phyloP scores from a whole-genome alignment of 257 asterid species.

The Forsythia suspensa region DNA sequence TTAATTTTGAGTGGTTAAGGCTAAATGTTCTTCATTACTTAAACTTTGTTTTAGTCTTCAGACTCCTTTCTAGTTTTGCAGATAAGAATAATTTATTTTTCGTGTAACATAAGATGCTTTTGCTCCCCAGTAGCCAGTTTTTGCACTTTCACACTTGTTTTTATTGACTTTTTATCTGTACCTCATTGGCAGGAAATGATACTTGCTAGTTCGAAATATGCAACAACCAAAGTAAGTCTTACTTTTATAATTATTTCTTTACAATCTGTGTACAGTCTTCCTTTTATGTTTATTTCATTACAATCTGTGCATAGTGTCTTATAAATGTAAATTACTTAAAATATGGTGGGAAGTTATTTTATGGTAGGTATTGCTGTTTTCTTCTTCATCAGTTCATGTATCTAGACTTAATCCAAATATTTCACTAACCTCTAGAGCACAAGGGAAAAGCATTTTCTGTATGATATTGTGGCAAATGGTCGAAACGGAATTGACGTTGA shows the following conservation, averaged over 20 bases:
- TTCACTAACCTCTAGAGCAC: constrained; percentile 54
- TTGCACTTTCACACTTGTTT: constrained; percentile 1
- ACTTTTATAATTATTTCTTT: background rate
- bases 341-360: background rate
- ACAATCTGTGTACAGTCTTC: too few species aligned
- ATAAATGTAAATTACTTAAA: constrained; percentile 1
- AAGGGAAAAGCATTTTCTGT: constrained; percentile 73
- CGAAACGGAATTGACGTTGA: constrained; percentile 96
- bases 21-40: background rate
- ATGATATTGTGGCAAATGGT: constrained; percentile 97
- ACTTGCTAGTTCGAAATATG: constrained; percentile 70
- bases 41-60: background rate
- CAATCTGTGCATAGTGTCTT: background rate
- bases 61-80: background rate
- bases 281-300: constrained; percentile 1
- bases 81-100: background rate
- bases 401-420: constrained; percentile 20
- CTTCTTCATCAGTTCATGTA: too few species aligned
- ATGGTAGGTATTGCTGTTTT: background rate
- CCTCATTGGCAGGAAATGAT: constrained; percentile 73
- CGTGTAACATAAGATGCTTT: background rate
- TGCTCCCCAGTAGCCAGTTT: background rate
- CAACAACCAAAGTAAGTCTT: constrained; percentile 51
- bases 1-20: background rate
- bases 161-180: constrained; percentile 10